Evolutionary conservation across 2,329 filamentous ascomycete species (phyloP).

Genomic region (Claviceps arundinis): DNA sequence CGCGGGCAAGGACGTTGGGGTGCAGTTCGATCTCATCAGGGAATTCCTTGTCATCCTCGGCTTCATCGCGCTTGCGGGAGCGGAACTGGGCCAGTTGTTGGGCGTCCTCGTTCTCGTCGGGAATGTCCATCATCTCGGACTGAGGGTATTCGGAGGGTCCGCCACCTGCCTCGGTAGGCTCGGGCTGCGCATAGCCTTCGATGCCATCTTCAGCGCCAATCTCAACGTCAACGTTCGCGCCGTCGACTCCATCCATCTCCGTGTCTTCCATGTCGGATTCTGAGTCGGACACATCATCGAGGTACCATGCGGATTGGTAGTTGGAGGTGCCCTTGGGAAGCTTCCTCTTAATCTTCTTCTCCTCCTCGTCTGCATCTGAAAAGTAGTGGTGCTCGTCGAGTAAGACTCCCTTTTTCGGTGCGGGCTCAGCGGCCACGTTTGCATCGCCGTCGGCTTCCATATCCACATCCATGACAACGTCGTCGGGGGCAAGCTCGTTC

Average conservation of each 20-base stretch:
- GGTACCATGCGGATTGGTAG: conserved; percentile 90
- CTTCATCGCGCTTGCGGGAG: conserved; percentile 63
- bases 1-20: conserved; percentile 72
- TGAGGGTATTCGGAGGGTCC: conserved; percentile 83
- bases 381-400: conserved; percentile 98
- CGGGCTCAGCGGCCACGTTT: conserved; percentile 17
- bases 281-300: conserved; percentile 68
- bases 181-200: conserved; percentile 52
- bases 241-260: conserved; percentile 38
- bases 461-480: conserved; percentile 58
- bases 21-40: conserved; percentile 94
- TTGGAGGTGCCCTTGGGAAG: conserved; percentile 84
- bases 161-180: conserved; percentile 60
- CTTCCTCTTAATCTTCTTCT: conserved; percentile 47
- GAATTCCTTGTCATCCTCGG: conserved; percentile 84
- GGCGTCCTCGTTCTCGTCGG: conserved; percentile 68
- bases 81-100: conserved; percentile 73
- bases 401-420: conserved; percentile 69
- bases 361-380: conserved; percentile 61
- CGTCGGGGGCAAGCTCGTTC: conserved; percentile 74
- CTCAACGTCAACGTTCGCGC: conserved; percentile 41
- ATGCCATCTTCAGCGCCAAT: conserved; percentile 71
- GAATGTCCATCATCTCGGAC: conserved; percentile 80
- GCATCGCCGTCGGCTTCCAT: conserved; percentile 28
- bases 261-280: conserved; percentile 70